A percentile compares a stretch with the other conserved stretches of the same genome.
Conservation (phyloP, 1,139 yeast species). For the Fermentozyma sake region DNA sequence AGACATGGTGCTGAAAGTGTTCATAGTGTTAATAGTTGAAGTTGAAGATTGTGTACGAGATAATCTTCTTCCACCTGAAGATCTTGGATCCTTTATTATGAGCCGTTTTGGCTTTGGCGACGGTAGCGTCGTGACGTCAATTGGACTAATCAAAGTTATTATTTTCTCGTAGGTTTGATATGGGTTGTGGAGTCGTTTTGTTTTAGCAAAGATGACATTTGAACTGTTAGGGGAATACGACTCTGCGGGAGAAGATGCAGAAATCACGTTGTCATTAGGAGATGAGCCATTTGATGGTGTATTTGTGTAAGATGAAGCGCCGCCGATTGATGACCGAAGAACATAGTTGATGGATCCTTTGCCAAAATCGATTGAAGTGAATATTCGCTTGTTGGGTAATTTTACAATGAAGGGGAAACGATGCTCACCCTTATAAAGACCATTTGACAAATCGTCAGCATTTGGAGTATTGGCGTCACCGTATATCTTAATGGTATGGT, state of each 20-base stretch:
- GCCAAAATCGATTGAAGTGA: constrained; percentile 77
- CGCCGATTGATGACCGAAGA: constrained; percentile 54
- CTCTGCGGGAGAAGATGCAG: constrained; percentile 1
- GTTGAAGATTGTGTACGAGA: constrained; percentile 49
- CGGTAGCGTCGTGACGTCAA: constrained; percentile 65
- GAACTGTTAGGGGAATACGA: constrained; percentile 6
- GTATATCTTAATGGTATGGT: constrained; percentile 64
- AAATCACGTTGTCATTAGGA: constrained; percentile 3
- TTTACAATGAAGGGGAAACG: constrained; percentile 80
- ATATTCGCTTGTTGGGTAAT: constrained; percentile 66
- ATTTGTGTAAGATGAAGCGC: constrained; percentile 11
- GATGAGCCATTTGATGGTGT: constrained; percentile 6
- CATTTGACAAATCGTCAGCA: constrained; percentile 28
- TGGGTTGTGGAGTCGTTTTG: constrained; percentile 23
- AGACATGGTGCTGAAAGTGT: constrained; percentile 34
- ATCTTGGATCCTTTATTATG: constrained; percentile 48
- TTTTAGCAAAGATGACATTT: constrained; percentile 15
- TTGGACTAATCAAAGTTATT: constrained; percentile 63
- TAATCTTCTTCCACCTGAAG: constrained; percentile 14
- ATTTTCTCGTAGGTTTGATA: constrained; percentile 48
- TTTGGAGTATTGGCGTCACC: constrained; percentile 31
- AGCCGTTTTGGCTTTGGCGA: constrained; percentile 65
- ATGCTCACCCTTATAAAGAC: constrained; percentile 76
- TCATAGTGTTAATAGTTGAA: constrained; percentile 32
- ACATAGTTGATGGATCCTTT: constrained; percentile 75